A percentile compares a stretch with the other conserved stretches of the same genome.
Conservation (phyloP, 2,329 filamentous ascomycete species). For the Colletotrichum scovillei region DNA sequence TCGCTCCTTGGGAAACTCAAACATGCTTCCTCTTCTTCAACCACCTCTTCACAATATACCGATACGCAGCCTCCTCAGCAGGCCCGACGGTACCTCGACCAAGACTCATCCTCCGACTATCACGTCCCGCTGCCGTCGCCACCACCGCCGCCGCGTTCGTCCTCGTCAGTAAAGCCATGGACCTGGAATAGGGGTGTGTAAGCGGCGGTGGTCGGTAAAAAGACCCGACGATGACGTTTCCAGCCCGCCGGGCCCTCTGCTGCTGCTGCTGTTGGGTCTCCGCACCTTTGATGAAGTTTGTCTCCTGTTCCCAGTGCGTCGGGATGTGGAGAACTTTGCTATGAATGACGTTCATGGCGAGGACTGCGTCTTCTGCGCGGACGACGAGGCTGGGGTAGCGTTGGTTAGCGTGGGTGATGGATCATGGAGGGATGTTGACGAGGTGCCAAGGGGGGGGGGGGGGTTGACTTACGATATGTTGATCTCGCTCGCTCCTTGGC, state of each 20-base stretch:
- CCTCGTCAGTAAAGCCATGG: slow-evolving; percentile 31
- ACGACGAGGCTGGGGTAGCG: slow-evolving; percentile 70
- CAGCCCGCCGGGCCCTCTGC: background rate
- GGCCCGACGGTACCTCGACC: too few relatives aligned
- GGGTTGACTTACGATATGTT: slow-evolving; percentile 82
- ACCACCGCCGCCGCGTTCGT: too few relatives aligned
- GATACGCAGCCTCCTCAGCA: background rate
- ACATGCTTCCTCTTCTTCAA: background rate
- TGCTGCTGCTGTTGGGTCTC: background rate
- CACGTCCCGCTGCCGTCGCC: too few relatives aligned
- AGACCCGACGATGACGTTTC: background rate
- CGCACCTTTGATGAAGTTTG: slow-evolving; percentile 34
- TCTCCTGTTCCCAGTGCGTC: slow-evolving; percentile 31
- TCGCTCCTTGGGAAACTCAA: background rate
- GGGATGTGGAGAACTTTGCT: slow-evolving; percentile 66
- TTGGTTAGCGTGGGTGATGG: background rate
- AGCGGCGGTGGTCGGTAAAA: slow-evolving; percentile 8
- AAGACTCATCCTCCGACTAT: background rate
- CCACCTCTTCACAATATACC: background rate
- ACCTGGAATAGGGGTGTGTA: slow-evolving; percentile 21
- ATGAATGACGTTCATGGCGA: slow-evolving; percentile 95
- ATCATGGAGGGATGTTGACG: too few relatives aligned
- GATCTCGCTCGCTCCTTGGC: slow-evolving; percentile 91
- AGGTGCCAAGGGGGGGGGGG: background rate
- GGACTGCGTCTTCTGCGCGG: slow-evolving; percentile 86